Conservation (phyloP, 73 alveolate genomes). For the Stentor roeselii region DNA sequence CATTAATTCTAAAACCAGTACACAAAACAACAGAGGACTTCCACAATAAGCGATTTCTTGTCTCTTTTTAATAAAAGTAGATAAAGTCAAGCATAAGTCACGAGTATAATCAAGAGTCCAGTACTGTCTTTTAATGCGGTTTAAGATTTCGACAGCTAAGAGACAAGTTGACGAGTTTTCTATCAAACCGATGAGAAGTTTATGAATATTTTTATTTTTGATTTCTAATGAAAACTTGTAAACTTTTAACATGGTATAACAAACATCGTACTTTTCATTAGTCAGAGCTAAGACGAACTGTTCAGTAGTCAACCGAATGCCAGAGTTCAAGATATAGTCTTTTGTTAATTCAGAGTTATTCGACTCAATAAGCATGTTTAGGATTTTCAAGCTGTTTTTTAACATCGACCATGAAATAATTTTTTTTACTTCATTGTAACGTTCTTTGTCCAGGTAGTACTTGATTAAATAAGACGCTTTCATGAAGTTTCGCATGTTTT, state of each 20-base stretch:
- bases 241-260: background rate
- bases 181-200: conserved; percentile 1
- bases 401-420: conserved; percentile 1
- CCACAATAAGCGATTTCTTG: background rate
- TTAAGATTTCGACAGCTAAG: background rate
- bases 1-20: background rate
- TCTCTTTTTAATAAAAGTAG: background rate
- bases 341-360: conserved; percentile 6
- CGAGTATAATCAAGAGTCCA: conserved; percentile 4
- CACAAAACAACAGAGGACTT: conserved; percentile 21
- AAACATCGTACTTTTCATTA: background rate
- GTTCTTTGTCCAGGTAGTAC: background rate
- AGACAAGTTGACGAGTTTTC: conserved; percentile 1
- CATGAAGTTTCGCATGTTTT: background rate
- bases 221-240: background rate
- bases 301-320: conserved; percentile 15
- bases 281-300: background rate
- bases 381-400: background rate
- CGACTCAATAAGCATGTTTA: background rate
- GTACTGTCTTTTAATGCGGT: background rate
- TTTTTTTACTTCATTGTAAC: background rate
- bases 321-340: background rate
- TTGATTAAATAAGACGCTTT: background rate
- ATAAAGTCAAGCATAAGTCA: background rate
- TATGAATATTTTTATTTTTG: background rate